Conservation (phyloP, 805 yeast genomes). For the Hanseniaspora clermontiae region DNA sequence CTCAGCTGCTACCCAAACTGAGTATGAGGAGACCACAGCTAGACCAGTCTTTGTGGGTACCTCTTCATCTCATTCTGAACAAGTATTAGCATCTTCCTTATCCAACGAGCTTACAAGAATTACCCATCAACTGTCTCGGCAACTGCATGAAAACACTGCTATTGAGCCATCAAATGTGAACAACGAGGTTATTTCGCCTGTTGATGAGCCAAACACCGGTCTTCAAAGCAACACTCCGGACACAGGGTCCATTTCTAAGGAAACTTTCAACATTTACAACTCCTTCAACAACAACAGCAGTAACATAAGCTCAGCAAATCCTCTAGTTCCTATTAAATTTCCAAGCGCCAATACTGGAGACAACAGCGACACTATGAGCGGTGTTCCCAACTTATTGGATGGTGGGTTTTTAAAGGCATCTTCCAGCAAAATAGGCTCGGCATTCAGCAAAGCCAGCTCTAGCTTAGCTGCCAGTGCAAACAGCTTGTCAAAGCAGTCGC, state of each 20-base stretch:
- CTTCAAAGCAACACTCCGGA: not conserved
- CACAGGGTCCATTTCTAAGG: not conserved
- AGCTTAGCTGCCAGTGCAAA: not conserved
- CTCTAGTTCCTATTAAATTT: not conserved
- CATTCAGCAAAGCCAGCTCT: not conserved
- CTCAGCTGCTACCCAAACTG: not conserved
- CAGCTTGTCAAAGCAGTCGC: not conserved
- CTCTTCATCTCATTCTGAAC: not conserved
- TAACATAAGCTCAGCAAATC: not conserved
- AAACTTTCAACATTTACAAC: not conserved
- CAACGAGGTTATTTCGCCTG: not conserved
- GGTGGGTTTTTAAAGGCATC: not conserved
- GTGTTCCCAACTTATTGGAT: not conserved
- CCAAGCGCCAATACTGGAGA: not conserved
- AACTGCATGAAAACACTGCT: not conserved
- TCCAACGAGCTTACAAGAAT: not conserved
- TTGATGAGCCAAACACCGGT: not conserved
- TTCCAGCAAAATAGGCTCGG: not conserved
- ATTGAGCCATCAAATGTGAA: not conserved
- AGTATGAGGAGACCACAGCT: not conserved
- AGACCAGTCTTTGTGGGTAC: not conserved
- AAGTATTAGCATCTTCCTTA: not conserved
- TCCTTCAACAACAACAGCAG: not conserved
- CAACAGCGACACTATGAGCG: not conserved
- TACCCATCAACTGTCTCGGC: not conserved